These are phyloP conservation scores for Blepharisma stoltei DNA, from an alignment of 73 alveolate genomes.

Conservation along the genomic window DNA sequence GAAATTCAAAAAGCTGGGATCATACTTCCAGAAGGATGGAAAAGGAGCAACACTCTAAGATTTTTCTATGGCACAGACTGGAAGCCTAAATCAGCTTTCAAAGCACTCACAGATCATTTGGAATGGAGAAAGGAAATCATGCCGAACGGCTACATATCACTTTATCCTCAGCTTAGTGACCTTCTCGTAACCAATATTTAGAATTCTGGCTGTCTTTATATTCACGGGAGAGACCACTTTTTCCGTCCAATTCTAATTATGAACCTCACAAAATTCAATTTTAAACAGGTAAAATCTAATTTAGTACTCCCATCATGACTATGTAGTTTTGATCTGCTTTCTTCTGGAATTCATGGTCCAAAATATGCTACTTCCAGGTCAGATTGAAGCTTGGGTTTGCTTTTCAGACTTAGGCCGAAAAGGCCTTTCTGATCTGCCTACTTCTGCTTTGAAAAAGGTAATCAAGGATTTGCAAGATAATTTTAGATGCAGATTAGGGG, in stretches of 20 bases:
- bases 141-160: constrained; percentile 17
- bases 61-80: background rate
- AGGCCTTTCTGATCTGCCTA: constrained; percentile 30
- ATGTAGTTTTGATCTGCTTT: constrained; percentile 25
- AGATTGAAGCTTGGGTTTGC: constrained; percentile 51
- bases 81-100: background rate
- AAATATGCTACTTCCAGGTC: constrained; percentile 50
- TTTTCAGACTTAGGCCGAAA: constrained; percentile 33
- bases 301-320: constrained; percentile 18
- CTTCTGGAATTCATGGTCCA: constrained; percentile 43
- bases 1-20: background rate
- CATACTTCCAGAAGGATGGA: background rate
- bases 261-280: constrained; percentile 23
- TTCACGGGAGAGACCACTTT: constrained; percentile 51
- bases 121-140: background rate
- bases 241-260: constrained; percentile 46
- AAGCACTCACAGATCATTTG: background rate
- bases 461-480: constrained; percentile 8
- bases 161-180: background rate
- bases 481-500: constrained; percentile 32
- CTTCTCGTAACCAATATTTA: background rate
- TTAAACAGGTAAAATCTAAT: background rate
- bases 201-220: constrained; percentile 43
- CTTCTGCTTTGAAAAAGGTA: constrained; percentile 23
- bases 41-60: background rate